Evolutionary conservation across 495 filamentous ascomycete species (phyloP).

Genomic region (Hypoxylon crocopeplum): DNA sequence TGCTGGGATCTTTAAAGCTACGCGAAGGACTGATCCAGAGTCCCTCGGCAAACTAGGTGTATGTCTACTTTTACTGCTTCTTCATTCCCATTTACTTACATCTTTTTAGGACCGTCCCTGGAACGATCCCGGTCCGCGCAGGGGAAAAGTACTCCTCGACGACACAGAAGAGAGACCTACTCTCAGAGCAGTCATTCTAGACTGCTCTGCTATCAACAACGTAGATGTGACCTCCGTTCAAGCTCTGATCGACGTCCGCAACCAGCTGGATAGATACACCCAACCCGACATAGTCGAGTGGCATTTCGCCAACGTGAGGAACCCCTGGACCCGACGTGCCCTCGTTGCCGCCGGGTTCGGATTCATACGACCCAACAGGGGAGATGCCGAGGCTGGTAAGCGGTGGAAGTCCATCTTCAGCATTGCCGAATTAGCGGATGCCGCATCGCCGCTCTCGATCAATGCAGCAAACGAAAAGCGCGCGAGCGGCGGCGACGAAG

Average conservation of each 20-base stretch:
- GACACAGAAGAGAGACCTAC: slow-evolving; percentile 47
- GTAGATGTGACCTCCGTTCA: slow-evolving; percentile 59
- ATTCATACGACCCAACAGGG: slow-evolving; percentile 27
- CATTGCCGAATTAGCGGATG: slow-evolving; percentile 32
- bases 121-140: slow-evolving; percentile 88
- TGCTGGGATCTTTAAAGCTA: slow-evolving; percentile 50
- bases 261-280: slow-evolving; percentile 57
- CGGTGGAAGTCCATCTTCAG: slow-evolving; percentile 39
- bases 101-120: slow-evolving; percentile 60
- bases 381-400: slow-evolving; percentile 30
- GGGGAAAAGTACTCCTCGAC: slow-evolving; percentile 51
- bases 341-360: slow-evolving; percentile 59
- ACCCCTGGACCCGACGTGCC: slow-evolving; percentile 58
- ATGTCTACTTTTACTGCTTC: slow-evolving; percentile 24
- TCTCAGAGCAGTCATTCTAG: slow-evolving; percentile 57
- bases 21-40: slow-evolving; percentile 45
- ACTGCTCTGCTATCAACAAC: slow-evolving; percentile 56
- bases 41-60: slow-evolving; percentile 49
- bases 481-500: slow-evolving; percentile 16
- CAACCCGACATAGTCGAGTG: slow-evolving; percentile 56
- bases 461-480: slow-evolving; percentile 1
- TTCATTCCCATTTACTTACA: slow-evolving; percentile 19
- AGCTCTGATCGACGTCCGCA: slow-evolving; percentile 55
- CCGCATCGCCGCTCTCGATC: slow-evolving; percentile 30
- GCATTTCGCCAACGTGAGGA: slow-evolving; percentile 57